A percentile compares a stretch with the other conserved stretches of the same genome.
Evolutionary conservation across 2,329 filamentous ascomycete species (phyloP).

Genomic region (Colletotrichum zoysiae): DNA sequence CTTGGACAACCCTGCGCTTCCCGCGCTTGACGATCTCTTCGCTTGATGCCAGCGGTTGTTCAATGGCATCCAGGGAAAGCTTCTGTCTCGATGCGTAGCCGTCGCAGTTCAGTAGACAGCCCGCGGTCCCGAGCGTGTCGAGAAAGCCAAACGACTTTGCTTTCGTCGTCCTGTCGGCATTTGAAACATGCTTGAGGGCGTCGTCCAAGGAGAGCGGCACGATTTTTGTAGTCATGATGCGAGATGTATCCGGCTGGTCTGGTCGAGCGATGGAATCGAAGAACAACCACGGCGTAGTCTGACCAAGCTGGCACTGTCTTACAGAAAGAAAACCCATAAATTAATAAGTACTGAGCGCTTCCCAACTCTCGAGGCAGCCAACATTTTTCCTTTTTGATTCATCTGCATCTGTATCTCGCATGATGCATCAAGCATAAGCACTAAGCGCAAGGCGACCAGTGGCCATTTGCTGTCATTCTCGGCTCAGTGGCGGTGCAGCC

Average conservation of each 20-base stretch:
- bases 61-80: not conserved
- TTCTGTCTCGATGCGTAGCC: not conserved
- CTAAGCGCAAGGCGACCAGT: not conserved
- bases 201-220: not conserved
- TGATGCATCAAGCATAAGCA: not conserved
- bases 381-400: not conserved
- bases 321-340: not conserved
- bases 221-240: not conserved
- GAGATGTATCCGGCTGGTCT: not conserved
- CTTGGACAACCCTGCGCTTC: not conserved
- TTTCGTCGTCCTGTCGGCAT: no score
- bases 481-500: no score
- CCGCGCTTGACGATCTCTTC: not conserved
- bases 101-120: constrained; percentile 11
- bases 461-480: not conserved
- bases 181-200: not conserved
- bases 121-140: not conserved
- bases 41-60: not conserved
- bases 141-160: constrained; percentile 10
- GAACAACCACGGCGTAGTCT: not conserved
- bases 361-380: not conserved
- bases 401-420: not conserved
- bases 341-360: not conserved
- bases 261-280: not conserved
- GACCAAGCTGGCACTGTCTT: not conserved